Conservation (phyloP, 164 flowering plant species). For the Nymphaea colorata region DNA sequence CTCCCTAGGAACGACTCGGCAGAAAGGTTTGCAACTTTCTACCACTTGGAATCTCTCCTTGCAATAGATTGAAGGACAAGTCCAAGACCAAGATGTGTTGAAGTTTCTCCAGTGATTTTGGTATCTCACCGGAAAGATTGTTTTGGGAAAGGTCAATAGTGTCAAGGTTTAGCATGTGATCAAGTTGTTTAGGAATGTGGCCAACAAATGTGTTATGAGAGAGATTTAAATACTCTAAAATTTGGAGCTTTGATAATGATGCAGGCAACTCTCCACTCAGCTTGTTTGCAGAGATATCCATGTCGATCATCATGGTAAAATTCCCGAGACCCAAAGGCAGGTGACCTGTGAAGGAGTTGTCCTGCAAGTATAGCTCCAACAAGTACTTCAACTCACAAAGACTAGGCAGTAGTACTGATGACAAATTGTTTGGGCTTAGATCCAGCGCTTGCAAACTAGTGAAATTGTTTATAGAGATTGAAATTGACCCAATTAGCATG, state of each 20-base stretch:
- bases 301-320: background rate
- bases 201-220: background rate
- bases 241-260: background rate
- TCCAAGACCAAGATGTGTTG: background rate
- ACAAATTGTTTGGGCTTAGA: background rate
- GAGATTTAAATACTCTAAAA: background rate
- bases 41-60: conserved; percentile 3
- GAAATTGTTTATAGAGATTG: background rate
- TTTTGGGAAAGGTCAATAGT: background rate
- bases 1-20: background rate
- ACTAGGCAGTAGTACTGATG: background rate
- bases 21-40: background rate
- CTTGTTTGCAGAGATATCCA: background rate
- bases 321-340: background rate
- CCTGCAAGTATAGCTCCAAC: background rate
- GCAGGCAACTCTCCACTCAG: background rate
- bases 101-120: background rate
- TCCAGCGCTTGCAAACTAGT: background rate
- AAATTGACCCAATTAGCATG: background rate
- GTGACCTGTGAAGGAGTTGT: background rate
- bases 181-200: background rate
- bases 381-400: background rate
- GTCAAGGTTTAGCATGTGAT: background rate
- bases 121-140: background rate
- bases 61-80: conserved; percentile 3